Conservation (phyloP, 345 rosid genomes). For the Cardiospermum halicacabum region DNA sequence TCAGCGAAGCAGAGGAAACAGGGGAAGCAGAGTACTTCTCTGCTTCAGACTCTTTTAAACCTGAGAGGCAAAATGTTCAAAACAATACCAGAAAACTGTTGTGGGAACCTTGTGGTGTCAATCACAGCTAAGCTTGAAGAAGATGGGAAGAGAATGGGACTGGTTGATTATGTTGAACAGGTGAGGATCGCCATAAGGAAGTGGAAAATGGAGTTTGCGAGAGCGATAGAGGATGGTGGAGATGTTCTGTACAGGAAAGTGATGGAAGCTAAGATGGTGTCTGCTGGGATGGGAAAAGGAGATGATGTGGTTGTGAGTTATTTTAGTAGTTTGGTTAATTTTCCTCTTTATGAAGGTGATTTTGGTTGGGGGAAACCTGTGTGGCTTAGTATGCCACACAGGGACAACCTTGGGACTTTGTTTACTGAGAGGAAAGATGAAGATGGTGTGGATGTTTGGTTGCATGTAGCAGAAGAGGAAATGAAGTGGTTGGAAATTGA, state of each 20-base stretch:
- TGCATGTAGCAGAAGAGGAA: too few relatives aligned
- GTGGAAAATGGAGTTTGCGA: not conserved
- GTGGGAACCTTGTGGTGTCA: not conserved
- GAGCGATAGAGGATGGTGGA: not conserved
- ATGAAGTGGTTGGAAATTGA: too few relatives aligned
- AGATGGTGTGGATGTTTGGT: not conserved
- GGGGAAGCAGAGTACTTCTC: not conserved
- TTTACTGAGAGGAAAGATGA: not conserved
- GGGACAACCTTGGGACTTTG: not conserved
- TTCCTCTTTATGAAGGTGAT: not conserved
- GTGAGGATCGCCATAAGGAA: not conserved
- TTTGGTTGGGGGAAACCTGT: not conserved
- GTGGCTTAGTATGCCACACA: not conserved
- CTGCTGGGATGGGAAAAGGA: not conserved
- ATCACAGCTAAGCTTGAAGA: not conserved
- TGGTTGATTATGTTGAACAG: not conserved
- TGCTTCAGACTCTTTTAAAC: not conserved
- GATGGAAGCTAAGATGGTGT: not conserved
- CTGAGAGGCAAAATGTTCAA: not conserved
- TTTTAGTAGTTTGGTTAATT: not conserved
- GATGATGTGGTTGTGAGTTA: not conserved
- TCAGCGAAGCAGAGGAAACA: not conserved
- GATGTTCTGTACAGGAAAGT: not conserved
- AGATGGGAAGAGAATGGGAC: not conserved
- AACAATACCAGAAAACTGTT: not conserved